phyloP scores from a whole-genome alignment of 2,329 filamentous ascomycete species.

The Akanthomyces dipterigenus region DNA sequence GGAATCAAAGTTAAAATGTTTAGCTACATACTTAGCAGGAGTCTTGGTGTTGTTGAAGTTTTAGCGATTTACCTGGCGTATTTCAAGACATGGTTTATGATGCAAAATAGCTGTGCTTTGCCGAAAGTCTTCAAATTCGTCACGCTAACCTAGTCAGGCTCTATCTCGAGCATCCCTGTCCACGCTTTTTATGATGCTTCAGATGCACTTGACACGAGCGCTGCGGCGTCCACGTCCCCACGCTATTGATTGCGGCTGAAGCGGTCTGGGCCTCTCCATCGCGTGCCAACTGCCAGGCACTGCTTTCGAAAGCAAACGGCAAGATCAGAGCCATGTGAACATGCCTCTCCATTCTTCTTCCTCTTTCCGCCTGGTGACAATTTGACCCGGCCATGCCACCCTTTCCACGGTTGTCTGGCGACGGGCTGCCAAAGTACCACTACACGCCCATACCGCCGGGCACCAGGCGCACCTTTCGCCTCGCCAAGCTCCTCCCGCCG shows the following conservation, averaged over 20 bases:
- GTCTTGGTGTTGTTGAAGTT: conserved; percentile 7
- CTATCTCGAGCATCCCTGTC: neutral
- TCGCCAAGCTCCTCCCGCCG: conserved; percentile 20
- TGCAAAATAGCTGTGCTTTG: neutral
- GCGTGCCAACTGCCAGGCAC: neutral
- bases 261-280: neutral
- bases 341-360: neutral
- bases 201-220: neutral
- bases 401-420: neutral
- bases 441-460: conserved; percentile 12
- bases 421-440: neutral
- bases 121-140: neutral
- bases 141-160: neutral
- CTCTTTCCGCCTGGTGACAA: neutral
- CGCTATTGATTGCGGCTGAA: conserved; percentile 12
- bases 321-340: too few relatives aligned
- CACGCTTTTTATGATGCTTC: neutral
- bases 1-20: neutral
- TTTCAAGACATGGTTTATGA: neutral
- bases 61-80: conserved; percentile 3
- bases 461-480: conserved; percentile 17
- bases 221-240: neutral
- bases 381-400: neutral
- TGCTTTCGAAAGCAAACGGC: neutral
- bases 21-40: conserved; percentile 1